Evolutionary conservation across 495 filamentous ascomycete species (phyloP), one percentile per base, ranked within the genome.

Genomic region (Tuber brumale): DNA sequence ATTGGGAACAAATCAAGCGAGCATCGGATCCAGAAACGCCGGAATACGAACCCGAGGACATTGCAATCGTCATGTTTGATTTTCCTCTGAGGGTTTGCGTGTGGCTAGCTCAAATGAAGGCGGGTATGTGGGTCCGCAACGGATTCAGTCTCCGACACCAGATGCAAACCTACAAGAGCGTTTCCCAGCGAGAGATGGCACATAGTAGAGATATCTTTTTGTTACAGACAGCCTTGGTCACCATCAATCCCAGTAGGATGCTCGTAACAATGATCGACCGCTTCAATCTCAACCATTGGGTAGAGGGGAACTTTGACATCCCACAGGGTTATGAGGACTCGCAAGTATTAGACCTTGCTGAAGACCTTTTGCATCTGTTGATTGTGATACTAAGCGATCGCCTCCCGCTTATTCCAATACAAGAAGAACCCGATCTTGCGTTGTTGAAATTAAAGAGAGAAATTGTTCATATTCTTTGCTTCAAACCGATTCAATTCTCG

Each of bases 111-210:
- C 96, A 99, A 85, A 98, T 98, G 90, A 97, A 96, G 83, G 93
- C 94, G 5, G 92, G 92, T 23, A 95, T 97, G 92, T 99, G 95
- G 95, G 96, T 99, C 57, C 91, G 95, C 46, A 99, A 99, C 82
- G 95, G 95, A 14, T 90, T 97, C 79, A 97, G 94, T 83, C 89
- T 99, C 70, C 90, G 93, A 21, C 95, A 99, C 83, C 95, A 99
- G 83, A 94, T 94, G 84, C 91, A 92, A 23, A 94, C 94, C 19
- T 98, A 98, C 81, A 90, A 93, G 70, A 93, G 93, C 66, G 92
- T 97, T 51, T 88, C 89, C 2, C 92, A 94, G 78, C 88, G 95
- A 76, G 95, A 98, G 85, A 91, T 97, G 72, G 92, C 93, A 1
- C 94, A 97, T 81, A 93, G 97, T 81, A 90, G 95, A 71, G 95